Percentiles rank a stretch among this genome's conserved stretches.
phyloP scores from a whole-genome alignment of 2,329 filamentous ascomycete genomes.

The Aspergillus unguis region DNA sequence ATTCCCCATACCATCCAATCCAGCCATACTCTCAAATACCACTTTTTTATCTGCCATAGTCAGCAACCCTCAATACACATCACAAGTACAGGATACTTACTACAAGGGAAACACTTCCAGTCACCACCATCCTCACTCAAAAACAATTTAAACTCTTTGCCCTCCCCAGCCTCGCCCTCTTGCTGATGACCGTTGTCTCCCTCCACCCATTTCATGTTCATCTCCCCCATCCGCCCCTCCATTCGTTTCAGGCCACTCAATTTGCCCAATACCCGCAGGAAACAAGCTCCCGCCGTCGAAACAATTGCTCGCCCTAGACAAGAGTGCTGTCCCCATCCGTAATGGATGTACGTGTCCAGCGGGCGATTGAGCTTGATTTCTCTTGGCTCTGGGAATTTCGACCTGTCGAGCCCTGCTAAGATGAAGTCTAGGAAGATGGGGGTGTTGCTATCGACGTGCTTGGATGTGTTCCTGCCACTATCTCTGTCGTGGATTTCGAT shows the following conservation, averaged over 20 bases:
- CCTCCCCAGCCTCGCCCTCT: conserved; percentile 10
- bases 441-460: not conserved
- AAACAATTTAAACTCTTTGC: conserved; percentile 39
- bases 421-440: not conserved
- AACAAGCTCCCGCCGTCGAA: conserved; percentile 32
- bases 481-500: not conserved
- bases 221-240: conserved; percentile 37
- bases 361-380: conserved; percentile 60
- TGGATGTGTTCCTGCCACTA: not conserved
- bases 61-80: not conserved
- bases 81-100: conserved; percentile 1
- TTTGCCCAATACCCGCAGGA: conserved; percentile 41
- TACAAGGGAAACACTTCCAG: conserved; percentile 40
- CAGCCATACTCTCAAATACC: conserved; percentile 1
- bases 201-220: conserved; percentile 32
- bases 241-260: conserved; percentile 41
- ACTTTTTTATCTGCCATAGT: conserved; percentile 10
- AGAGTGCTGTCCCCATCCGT: conserved; percentile 60
- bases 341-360: conserved; percentile 61
- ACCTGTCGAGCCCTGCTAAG: conserved; percentile 22
- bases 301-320: conserved; percentile 52
- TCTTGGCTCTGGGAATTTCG: conserved; percentile 37
- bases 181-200: no score
- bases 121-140: conserved; percentile 43
- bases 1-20: not conserved